Conservation (phyloP, 2,329 filamentous ascomycete species). For the Diaporthe velutina region DNA sequence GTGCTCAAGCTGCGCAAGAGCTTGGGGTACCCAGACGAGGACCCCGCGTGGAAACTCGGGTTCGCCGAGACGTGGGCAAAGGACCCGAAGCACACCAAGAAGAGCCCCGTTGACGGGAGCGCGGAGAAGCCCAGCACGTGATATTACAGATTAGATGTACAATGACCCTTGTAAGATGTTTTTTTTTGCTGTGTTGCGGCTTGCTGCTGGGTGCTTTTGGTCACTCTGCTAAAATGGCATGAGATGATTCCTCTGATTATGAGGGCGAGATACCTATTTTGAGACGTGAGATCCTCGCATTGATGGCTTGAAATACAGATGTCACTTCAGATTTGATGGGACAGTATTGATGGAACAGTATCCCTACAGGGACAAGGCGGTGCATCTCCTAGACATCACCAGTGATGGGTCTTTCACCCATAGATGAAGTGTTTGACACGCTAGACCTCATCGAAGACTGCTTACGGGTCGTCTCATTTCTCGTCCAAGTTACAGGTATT, state of each 20-base stretch:
- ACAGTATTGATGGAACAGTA: too few species aligned
- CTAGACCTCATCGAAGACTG: background rate
- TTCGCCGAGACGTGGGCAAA: conserved; percentile 84
- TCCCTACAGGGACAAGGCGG: background rate
- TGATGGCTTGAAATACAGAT: background rate
- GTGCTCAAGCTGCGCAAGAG: conserved; percentile 82
- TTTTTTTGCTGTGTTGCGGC: background rate
- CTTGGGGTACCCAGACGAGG: conserved; percentile 83
- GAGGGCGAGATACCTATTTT: background rate
- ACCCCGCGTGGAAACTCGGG: conserved; percentile 73
- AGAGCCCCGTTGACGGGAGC: conserved; percentile 67
- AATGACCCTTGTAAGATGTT: conserved; percentile 13
- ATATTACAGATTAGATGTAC: conserved; percentile 14
- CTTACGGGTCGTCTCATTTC: too few species aligned
- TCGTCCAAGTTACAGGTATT: too few species aligned
- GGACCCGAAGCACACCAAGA: conserved; percentile 62
- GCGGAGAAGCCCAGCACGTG: conserved; percentile 51
- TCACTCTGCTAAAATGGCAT: background rate
- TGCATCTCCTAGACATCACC: background rate
- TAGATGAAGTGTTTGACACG: background rate
- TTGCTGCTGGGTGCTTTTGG: background rate
- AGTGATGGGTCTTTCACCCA: background rate
- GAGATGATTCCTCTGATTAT: background rate
- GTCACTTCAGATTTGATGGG: too few species aligned
- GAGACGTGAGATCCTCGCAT: too few species aligned